Evolutionary conservation across 2,329 filamentous ascomycete genomes (phyloP).

Genomic region (Colletotrichum sp.): DNA sequence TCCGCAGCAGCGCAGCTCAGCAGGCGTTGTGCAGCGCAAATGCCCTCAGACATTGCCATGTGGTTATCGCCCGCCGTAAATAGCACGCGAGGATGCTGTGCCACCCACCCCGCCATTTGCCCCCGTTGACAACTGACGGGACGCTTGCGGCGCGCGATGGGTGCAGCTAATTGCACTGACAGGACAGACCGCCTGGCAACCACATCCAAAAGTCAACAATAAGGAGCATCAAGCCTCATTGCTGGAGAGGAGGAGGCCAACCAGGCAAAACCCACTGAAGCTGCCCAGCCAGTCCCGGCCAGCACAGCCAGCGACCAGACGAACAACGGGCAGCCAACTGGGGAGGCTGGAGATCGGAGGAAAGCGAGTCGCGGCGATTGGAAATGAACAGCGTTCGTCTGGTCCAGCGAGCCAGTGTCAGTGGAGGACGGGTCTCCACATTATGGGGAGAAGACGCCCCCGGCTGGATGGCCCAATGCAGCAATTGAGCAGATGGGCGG

Average conservation of each 20-base stretch:
- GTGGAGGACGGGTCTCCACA: neutral
- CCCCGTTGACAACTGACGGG: neutral
- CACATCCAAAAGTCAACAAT: neutral
- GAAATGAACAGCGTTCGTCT: conserved; percentile 20
- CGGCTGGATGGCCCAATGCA: conserved; percentile 3
- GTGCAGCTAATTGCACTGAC: neutral
- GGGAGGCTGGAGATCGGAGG: conserved; percentile 12
- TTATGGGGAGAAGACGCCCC: neutral
- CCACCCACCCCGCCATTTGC: neutral
- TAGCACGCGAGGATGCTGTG: conserved; percentile 13
- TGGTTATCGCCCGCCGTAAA: conserved; percentile 5
- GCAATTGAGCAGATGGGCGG: conserved; percentile 18
- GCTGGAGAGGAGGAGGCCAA: neutral
- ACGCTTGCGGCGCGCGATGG: neutral
- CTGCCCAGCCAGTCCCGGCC: neutral
- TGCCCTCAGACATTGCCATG: conserved; percentile 17
- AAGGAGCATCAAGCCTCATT: neutral
- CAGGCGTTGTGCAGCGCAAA: neutral
- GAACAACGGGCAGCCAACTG: neutral
- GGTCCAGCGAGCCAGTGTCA: conserved; percentile 1
- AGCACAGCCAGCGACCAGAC: neutral
- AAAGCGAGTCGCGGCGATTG: conserved; percentile 15
- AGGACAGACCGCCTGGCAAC: neutral
- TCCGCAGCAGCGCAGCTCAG: neutral
- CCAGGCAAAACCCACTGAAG: neutral